Percentiles rank a stretch among this genome's conserved stretches.
These are phyloP conservation scores for Sarocladium oryzae DNA, from an alignment of 2,329 filamentous ascomycete genomes.

Conservation along the genomic window DNA sequence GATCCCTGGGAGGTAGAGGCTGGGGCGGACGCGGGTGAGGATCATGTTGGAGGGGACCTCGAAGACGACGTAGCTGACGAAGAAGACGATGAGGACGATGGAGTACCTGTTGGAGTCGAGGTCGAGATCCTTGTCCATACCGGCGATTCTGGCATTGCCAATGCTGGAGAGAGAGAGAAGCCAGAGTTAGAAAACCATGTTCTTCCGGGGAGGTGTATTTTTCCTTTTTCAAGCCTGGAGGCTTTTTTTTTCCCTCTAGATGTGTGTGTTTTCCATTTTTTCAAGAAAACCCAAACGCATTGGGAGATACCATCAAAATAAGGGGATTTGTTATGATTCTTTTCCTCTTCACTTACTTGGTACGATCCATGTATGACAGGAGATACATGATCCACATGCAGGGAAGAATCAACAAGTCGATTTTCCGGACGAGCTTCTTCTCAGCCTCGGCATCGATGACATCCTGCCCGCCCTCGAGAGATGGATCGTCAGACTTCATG, in stretches of 20 bases:
- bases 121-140: slow-evolving; percentile 30
- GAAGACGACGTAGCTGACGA: slow-evolving; percentile 62
- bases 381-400: slow-evolving; percentile 54
- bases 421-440: slow-evolving; percentile 28
- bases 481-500: slow-evolving; percentile 1
- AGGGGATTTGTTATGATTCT: too few species aligned
- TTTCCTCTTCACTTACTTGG: slow-evolving; percentile 50
- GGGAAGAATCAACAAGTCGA: slow-evolving; percentile 34
- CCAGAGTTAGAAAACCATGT: too few species aligned
- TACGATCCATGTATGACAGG: slow-evolving; percentile 52
- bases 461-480: slow-evolving; percentile 17
- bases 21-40: slow-evolving; percentile 55
- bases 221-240: too few species aligned
- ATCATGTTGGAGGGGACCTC: slow-evolving; percentile 60
- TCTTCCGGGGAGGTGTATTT: too few species aligned
- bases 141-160: slow-evolving; percentile 47
- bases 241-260: too few species aligned
- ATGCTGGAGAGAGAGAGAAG: slow-evolving; percentile 19
- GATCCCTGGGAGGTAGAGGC: slow-evolving; percentile 58
- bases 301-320: too few species aligned
- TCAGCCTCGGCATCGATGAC: slow-evolving; percentile 24
- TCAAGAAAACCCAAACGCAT: too few species aligned
- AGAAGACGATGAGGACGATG: slow-evolving; percentile 54
- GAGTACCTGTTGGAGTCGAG: slow-evolving; percentile 57
- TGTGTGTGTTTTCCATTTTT: too few species aligned